Percentiles rank a stretch among this genome's conserved stretches.
These are phyloP conservation scores for Diutina rugosa DNA, from an alignment of 1,139 yeast species.

Conservation along the genomic window DNA sequence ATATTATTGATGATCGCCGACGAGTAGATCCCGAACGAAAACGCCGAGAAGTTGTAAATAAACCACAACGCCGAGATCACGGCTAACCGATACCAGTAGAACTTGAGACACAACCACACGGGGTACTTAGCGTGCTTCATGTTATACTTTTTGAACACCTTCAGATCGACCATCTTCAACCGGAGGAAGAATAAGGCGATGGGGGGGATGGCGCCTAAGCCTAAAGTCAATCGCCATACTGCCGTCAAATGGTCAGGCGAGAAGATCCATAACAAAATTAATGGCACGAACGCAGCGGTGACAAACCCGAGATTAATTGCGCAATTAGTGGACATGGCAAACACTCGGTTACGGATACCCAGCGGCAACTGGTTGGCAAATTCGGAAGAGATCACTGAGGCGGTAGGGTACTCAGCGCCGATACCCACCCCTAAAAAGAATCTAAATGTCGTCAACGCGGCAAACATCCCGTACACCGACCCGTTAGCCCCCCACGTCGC, in stretches of 20 bases:
- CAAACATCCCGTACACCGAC: conserved; percentile 53
- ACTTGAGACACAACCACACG: conserved; percentile 54
- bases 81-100: conserved; percentile 71
- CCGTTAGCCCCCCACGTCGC: conserved; percentile 54
- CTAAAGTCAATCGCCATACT: conserved; percentile 89
- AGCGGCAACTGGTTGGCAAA: conserved; percentile 69
- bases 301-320: conserved; percentile 89
- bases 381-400: conserved; percentile 90
- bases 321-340: conserved; percentile 76
- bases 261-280: conserved; percentile 79
- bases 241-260: conserved; percentile 55
- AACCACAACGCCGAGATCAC: conserved; percentile 79
- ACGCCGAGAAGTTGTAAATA: conserved; percentile 76
- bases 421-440: conserved; percentile 78
- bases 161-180: conserved; percentile 60
- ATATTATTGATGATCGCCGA: conserved; percentile 48
- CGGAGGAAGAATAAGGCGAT: conserved; percentile 64
- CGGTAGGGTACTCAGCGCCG: conserved; percentile 89
- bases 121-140: conserved; percentile 55
- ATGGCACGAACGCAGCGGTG: conserved; percentile 70
- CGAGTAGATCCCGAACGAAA: conserved; percentile 80
- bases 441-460: conserved; percentile 74
- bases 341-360: conserved; percentile 80
- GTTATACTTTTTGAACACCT: conserved; percentile 54
- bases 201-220: conserved; percentile 89